Percentiles rank a stretch among this genome's conserved stretches.
phyloP scores from a whole-genome alignment of 345 rosid genomes.

The Hibiscus mutabilis region DNA sequence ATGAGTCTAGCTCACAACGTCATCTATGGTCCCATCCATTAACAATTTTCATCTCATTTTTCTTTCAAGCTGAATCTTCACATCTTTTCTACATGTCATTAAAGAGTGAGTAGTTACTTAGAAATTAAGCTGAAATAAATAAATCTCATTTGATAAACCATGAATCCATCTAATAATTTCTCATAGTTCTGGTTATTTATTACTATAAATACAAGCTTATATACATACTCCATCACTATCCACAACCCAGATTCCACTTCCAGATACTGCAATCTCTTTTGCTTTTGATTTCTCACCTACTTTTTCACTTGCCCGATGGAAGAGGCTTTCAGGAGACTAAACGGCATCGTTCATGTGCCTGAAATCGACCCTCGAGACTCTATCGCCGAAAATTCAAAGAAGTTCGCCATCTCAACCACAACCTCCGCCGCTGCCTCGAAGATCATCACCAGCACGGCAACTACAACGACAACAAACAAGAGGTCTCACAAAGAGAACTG shows the following conservation, averaged over 20 bases:
- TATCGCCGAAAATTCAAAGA: conserved; percentile 16
- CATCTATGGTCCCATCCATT: no score
- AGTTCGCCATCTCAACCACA: conserved; percentile 10
- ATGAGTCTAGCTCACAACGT: no score
- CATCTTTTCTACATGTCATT: no score
- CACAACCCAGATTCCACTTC: not conserved
- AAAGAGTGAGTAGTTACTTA: no score
- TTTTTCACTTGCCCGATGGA: conserved; percentile 33
- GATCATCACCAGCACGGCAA: not conserved
- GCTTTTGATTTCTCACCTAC: not conserved
- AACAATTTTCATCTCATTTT: no score
- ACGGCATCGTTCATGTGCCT: conserved; percentile 19
- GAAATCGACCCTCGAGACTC: conserved; percentile 14
- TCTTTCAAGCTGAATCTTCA: no score
- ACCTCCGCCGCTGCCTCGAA: conserved; percentile 4
- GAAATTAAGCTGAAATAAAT: no score
- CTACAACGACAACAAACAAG: conserved; percentile 24
- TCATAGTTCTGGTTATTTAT: no score
- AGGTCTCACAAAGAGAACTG: conserved; percentile 30
- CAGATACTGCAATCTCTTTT: no score
- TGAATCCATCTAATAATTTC: no score
- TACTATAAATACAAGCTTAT: conserved; percentile 10
- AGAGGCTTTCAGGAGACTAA: conserved; percentile 50
- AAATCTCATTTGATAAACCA: no score
- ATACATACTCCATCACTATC: not conserved